Evolutionary conservation across 352 stramenopile species (phyloP).

Genomic region (Achlya hypogyna): DNA sequence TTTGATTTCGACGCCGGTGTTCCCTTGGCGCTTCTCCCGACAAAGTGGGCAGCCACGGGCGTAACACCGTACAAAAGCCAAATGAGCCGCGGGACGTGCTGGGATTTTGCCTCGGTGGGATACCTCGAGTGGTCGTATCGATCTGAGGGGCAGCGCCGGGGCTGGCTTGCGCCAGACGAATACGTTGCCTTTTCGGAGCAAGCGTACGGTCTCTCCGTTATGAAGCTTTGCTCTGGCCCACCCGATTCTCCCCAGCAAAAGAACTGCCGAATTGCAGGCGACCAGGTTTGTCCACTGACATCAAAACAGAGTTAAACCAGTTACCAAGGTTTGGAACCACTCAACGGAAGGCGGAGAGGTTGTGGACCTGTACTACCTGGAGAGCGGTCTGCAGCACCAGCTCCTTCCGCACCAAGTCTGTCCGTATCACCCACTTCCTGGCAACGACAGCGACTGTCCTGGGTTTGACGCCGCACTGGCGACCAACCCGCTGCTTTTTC

Average conservation of each 20-base stretch:
- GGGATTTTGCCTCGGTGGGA: slow-evolving; percentile 49
- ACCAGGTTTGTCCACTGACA: slow-evolving; percentile 14
- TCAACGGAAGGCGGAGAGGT: slow-evolving; percentile 49
- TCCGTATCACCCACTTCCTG: slow-evolving; percentile 31
- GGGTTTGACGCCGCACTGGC: slow-evolving; percentile 24
- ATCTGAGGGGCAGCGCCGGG: slow-evolving; percentile 35
- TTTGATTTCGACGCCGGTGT: neutral
- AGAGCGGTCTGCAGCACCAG: slow-evolving; percentile 32
- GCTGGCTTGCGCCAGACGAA: slow-evolving; percentile 44
- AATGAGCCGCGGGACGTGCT: slow-evolving; percentile 51
- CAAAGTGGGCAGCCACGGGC: slow-evolving; percentile 43
- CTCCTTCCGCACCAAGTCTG: slow-evolving; percentile 42
- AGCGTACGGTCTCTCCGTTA: slow-evolving; percentile 45
- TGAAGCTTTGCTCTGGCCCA: slow-evolving; percentile 42
- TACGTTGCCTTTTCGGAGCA: slow-evolving; percentile 56
- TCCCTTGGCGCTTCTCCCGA: slow-evolving; percentile 25
- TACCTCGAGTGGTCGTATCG: slow-evolving; percentile 54
- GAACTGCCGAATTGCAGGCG: slow-evolving; percentile 48
- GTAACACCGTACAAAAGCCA: slow-evolving; percentile 57
- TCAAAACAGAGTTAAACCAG: neutral
- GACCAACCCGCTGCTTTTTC: slow-evolving; percentile 37
- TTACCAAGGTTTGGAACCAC: slow-evolving; percentile 25
- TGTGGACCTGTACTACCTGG: slow-evolving; percentile 42
- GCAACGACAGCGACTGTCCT: slow-evolving; percentile 38
- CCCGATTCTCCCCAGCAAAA: slow-evolving; percentile 48